phyloP scores from a whole-genome alignment of 495 filamentous ascomycete species.

The Staphylotrichum longicolle region DNA sequence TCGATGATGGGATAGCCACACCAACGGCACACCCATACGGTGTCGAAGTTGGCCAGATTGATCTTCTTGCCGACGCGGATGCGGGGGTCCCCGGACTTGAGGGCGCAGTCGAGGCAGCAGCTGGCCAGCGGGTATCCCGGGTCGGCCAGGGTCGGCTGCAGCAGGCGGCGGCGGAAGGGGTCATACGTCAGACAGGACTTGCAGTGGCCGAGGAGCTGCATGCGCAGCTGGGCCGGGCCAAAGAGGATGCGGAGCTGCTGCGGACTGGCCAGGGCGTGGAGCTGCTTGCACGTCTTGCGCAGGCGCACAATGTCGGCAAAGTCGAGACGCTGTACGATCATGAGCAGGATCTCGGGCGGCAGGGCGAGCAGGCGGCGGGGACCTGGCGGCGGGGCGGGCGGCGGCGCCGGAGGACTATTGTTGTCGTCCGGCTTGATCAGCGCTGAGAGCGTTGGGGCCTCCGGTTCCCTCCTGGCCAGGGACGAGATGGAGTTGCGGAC shows the following conservation, averaged over 20 bases:
- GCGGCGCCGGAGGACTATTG: not conserved
- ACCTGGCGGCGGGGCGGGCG: not conserved
- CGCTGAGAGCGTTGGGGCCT: not conserved
- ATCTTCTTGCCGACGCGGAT: slow-evolving; percentile 26
- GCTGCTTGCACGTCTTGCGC: slow-evolving; percentile 34
- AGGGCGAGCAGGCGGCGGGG: slow-evolving; percentile 27
- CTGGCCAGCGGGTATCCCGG: slow-evolving; percentile 30
- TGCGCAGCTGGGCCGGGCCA: slow-evolving; percentile 19
- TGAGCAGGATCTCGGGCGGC: slow-evolving; percentile 36
- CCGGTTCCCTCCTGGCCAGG: slow-evolving; percentile 11
- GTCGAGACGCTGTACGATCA: slow-evolving; percentile 27
- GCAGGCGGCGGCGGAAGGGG: slow-evolving; percentile 22
- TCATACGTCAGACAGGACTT: slow-evolving; percentile 27
- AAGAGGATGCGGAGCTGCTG: slow-evolving; percentile 26
- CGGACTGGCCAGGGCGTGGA: slow-evolving; percentile 26
- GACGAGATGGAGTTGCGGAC: slow-evolving; percentile 26
- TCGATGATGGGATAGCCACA: slow-evolving; percentile 30
- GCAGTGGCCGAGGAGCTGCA: slow-evolving; percentile 31
- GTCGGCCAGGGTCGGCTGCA: slow-evolving; percentile 20
- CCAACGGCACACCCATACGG: slow-evolving; percentile 33
- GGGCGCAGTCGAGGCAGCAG: slow-evolving; percentile 29
- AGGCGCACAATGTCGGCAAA: slow-evolving; percentile 34
- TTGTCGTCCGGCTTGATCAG: not conserved
- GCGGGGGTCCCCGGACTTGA: slow-evolving; percentile 24
- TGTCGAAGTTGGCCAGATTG: slow-evolving; percentile 24